A percentile compares a stretch with the other conserved stretches of the same genome.
phyloP scores from a whole-genome alignment of 371 early-diverging fungal genomes.

The Nematocida sp. region DNA sequence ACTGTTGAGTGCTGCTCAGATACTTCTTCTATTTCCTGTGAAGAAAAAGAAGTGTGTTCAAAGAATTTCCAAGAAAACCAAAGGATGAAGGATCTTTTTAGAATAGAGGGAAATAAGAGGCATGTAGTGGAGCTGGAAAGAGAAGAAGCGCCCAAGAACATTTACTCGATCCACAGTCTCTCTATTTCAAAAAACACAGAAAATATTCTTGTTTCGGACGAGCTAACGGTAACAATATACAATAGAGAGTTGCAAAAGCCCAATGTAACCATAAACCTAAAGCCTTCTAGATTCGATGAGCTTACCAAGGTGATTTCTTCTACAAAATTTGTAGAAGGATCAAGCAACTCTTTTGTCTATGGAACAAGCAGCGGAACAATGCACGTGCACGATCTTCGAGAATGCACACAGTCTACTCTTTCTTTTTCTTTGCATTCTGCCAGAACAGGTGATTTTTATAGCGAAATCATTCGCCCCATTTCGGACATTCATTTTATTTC shows the following conservation, averaged over 20 bases:
- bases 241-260: constrained; percentile 72
- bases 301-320: constrained; percentile 95
- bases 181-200: constrained; percentile 90
- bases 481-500: constrained; percentile 64
- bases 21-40: not conserved
- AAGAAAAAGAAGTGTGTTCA: not conserved
- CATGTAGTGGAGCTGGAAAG: constrained; percentile 22
- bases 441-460: constrained; percentile 48
- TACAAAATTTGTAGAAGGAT: constrained; percentile 86
- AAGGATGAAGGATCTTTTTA: constrained; percentile 1
- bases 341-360: constrained; percentile 91
- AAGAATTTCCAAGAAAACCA: not conserved
- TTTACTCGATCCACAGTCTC: constrained; percentile 96
- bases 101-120: constrained; percentile 15
- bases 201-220: constrained; percentile 91
- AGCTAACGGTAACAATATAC: constrained; percentile 93
- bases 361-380: constrained; percentile 92
- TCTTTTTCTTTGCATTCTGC: constrained; percentile 18
- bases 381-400: constrained; percentile 86
- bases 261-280: constrained; percentile 81
- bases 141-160: constrained; percentile 84
- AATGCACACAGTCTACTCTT: constrained; percentile 27
- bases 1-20: constrained; percentile 41
- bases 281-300: constrained; percentile 95
- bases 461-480: constrained; percentile 58